Evolutionary conservation across 228 moss, liverwort and hornwort genomes (phyloP).

Genomic region (Sphagnum fallax): DNA sequence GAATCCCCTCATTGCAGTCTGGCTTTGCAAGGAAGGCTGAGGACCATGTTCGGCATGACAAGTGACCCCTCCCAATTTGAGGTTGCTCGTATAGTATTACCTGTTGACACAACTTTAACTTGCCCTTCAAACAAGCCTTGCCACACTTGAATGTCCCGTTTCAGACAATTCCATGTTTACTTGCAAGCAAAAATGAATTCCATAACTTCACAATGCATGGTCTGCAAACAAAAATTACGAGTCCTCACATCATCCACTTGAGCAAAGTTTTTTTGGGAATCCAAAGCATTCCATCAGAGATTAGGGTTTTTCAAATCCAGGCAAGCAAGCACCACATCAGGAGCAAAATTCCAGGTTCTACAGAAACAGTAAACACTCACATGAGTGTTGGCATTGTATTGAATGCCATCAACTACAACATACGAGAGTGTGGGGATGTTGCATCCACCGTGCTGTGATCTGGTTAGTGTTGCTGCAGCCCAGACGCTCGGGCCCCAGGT

Average conservation of each 20-base stretch:
- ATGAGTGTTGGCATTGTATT: conserved; percentile 38
- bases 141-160: no score
- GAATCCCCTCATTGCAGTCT: conserved; percentile 14
- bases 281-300: no score
- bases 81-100: conserved; percentile 77
- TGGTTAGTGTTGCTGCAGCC: conserved; percentile 32
- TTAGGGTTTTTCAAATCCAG: no score
- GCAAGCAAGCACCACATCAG: no score
- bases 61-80: conserved; percentile 71
- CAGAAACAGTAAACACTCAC: conserved; percentile 20
- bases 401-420: conserved; percentile 30
- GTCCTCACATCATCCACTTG: no score
- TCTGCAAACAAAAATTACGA: no score
- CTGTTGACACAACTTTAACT: conserved; percentile 24
- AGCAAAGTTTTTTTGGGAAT: no score
- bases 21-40: conserved; percentile 34
- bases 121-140: no score
- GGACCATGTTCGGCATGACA: conserved; percentile 71
- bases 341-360: no score
- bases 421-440: conserved; percentile 26
- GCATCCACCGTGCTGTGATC: conserved; percentile 27
- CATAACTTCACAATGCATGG: no score
- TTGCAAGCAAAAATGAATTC: no score
- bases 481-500: conserved; percentile 28
- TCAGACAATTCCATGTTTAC: no score